Evolutionary conservation across 148 eudicot species (phyloP).

Genomic region (Amaranthus hypochondriacus): DNA sequence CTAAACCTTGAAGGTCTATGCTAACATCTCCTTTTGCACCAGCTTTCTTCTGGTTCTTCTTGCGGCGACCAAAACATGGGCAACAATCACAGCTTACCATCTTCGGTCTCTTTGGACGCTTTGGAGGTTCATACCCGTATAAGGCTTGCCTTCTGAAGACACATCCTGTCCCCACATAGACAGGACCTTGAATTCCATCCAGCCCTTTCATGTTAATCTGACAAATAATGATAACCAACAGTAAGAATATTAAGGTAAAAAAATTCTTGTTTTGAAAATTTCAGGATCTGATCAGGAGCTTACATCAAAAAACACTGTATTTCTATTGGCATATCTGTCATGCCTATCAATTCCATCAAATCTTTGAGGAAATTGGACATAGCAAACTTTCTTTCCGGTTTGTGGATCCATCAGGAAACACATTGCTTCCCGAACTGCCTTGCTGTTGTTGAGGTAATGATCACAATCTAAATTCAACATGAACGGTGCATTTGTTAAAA

Average conservation of each 20-base stretch:
- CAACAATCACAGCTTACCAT: constrained; percentile 98
- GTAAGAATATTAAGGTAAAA: not conserved
- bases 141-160: constrained; percentile 96
- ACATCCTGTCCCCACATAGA: constrained; percentile 97
- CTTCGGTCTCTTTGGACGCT: constrained; percentile 88
- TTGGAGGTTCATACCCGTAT: constrained; percentile 94
- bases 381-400: constrained; percentile 85
- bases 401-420: constrained; percentile 98
- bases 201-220: constrained; percentile 99
- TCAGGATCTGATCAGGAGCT: constrained; percentile 33
- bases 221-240: constrained; percentile 5
- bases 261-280: not conserved
- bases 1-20: constrained; percentile 57
- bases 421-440: constrained; percentile 93
- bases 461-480: constrained; percentile 99
- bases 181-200: constrained; percentile 97
- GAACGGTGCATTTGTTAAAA: constrained; percentile 97
- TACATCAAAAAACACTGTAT: constrained; percentile 98
- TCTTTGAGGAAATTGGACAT: constrained; percentile 93
- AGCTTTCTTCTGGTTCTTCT: constrained; percentile 51
- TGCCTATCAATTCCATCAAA: constrained; percentile 90
- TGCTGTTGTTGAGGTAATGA: constrained; percentile 93
- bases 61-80: constrained; percentile 96
- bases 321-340: constrained; percentile 94
- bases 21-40: constrained; percentile 50